A percentile compares a stretch with the other conserved stretches of the same genome.
phyloP scores from a whole-genome alignment of 2,329 filamentous ascomycete genomes.

The Penicillium nordicum region DNA sequence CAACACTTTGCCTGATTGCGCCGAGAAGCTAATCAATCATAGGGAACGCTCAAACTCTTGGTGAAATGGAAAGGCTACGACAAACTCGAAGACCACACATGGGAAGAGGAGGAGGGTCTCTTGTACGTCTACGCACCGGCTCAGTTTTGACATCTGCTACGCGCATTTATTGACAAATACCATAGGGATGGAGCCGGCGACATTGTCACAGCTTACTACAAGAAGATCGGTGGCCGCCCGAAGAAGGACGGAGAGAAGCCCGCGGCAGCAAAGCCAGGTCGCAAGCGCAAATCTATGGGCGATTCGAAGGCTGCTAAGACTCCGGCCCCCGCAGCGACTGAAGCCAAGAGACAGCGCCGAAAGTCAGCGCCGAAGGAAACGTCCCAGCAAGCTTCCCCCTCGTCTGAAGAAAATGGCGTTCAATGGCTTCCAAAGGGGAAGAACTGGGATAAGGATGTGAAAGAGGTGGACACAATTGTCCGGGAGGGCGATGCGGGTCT shows the following conservation, averaged over 20 bases:
- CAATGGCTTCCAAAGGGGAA: conserved; percentile 42
- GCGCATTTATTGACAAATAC: conserved; percentile 16
- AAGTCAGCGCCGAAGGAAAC: conserved; percentile 23
- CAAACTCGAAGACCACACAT: conserved; percentile 42
- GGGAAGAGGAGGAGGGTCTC: conserved; percentile 47
- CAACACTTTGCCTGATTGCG: not conserved
- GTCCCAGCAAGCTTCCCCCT: conserved; percentile 6
- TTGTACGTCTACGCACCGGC: conserved; percentile 28
- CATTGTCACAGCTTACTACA: conserved; percentile 41
- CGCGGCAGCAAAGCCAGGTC: conserved; percentile 9
- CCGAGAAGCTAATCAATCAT: conserved; percentile 16
- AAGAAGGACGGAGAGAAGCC: conserved; percentile 22
- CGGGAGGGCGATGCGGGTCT: conserved; percentile 35
- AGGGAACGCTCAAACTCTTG: conserved; percentile 39
- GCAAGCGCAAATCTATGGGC: conserved; percentile 38
- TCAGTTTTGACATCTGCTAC: not conserved
- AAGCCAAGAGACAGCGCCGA: conserved; percentile 28
- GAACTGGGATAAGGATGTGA: conserved; percentile 45
- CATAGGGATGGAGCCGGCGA: conserved; percentile 40
- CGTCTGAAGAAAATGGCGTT: conserved; percentile 15
- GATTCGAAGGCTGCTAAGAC: conserved; percentile 26
- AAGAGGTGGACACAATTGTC: conserved; percentile 44
- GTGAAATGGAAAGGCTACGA: conserved; percentile 51
- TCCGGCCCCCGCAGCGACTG: conserved; percentile 18
- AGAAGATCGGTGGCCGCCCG: conserved; percentile 42